Evolutionary conservation across 257 asterid genomes (phyloP), one percentile per base, ranked within the genome.

Genomic region (Nicotiana benthamiana): DNA sequence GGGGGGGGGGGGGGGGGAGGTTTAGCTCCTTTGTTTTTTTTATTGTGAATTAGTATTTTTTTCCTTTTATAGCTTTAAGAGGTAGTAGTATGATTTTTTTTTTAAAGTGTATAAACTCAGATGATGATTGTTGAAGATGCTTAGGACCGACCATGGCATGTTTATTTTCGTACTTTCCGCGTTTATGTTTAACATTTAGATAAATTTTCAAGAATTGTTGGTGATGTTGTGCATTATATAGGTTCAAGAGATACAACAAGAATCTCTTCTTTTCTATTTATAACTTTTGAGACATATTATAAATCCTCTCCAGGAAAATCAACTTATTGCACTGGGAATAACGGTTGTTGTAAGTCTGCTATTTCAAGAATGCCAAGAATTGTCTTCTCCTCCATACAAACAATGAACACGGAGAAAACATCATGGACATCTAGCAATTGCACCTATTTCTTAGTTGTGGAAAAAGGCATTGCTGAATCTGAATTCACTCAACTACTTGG

Each of bases 321-420:
- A 17, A 51, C 83, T 0, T 32, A 82, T 27, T 85, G 88, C 59
- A 66, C 86, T 13, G 88, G 84, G 13, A 26, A 80, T n/a, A 20
- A 36, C 48, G 84, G 88, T 60, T 85, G 90, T 61, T 79, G 84
- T 24, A 27, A 65, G 11, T 75, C 7, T 34, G 57, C 80, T 24
- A 61, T 74, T 0, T 46, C 51, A 43, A 61, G 77, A 28, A 34
- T 81, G 18, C 66, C 20, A 67, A 1, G 28, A 5, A 1, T 10
- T 4, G 2, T 8, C 77, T 77, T 0, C 36, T 0, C 59, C 24
- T 9, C 0, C 32, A 68, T 1, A 20, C 76, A 68, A 54, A 83
- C 84, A 24, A 87, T 87, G 53, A 72, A 82, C 70, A 82, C 85
- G 2, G 6, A 0, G 59, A 0, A 72, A 0, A 56, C 77, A 66